A percentile compares a stretch with the other conserved stretches of the same genome.
Evolutionary conservation across 345 rosid genomes (phyloP).

Genomic region (Lenwebbia sp.): DNA sequence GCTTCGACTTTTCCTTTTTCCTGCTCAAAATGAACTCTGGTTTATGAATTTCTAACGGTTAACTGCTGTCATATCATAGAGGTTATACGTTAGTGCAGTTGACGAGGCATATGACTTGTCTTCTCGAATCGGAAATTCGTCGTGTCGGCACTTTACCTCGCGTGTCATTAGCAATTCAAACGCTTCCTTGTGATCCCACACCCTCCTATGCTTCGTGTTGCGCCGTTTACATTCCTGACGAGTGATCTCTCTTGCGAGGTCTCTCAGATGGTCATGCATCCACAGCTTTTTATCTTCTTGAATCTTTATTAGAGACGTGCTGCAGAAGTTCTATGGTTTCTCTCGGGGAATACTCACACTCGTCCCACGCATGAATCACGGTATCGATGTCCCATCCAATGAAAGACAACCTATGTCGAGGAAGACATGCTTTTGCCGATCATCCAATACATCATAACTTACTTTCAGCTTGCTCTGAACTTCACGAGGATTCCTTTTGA

Average conservation of each 20-base stretch:
- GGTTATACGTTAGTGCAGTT: background rate
- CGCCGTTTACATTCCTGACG: background rate
- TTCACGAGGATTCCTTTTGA: background rate
- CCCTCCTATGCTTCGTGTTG: background rate
- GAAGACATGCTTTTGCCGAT: background rate
- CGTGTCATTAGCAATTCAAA: background rate
- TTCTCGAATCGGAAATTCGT: background rate
- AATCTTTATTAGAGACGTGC: background rate
- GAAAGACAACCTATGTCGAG: background rate
- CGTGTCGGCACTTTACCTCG: background rate
- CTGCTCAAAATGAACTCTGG: background rate
- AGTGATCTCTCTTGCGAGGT: background rate
- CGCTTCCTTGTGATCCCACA: background rate
- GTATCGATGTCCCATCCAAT: background rate
- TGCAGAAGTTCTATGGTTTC: background rate
- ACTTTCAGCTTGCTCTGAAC: background rate
- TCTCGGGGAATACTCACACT: background rate
- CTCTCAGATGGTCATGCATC: background rate
- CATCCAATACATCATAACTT: background rate
- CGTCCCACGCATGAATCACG: background rate
- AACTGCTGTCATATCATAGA: background rate
- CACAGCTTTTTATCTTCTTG: background rate
- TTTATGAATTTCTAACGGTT: background rate
- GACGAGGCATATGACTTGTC: background rate
- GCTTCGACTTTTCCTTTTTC: background rate